Evolutionary conservation across 345 rosid species (phyloP), one percentile per base, ranked within the genome.

Genomic region (Salix brachista): DNA sequence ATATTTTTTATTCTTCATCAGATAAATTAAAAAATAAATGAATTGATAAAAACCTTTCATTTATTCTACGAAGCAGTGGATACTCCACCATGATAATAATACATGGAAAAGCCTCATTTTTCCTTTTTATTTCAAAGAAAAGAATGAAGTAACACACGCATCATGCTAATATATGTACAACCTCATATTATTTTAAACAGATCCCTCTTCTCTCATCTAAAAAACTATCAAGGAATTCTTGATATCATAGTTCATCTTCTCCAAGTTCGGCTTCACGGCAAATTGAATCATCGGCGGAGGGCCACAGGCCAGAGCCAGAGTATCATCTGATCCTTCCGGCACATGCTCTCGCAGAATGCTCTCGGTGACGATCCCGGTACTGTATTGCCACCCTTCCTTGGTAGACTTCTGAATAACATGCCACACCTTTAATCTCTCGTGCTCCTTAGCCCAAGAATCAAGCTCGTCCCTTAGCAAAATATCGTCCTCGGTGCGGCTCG

Each of bases 221-320:
- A 96, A 96, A 74, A 92, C 76, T 71, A 96, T 80, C 77, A 93
- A 78, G 19, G 92, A 89, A 76, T 87, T 81, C 87, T 92, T 89
- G 74, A 84, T 70, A 70, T 91, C 85, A 72, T 91, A 93, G 10
- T 90, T 91, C 97, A 93, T 84, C 87, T 96, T 96, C 88, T 93
- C 99, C 80, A 96, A 80, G 86, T 89, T 91, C 0, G 99, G 98
- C 80, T 91, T 96, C 82, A 93, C 91, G 0, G 97, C 93, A 19
- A 90, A 96, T 77, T 96, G 93, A 74, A 95, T 92, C 99, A 96
- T 96, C 9, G 97, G 96, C 2, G 99, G 99, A 4, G 99, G 98
- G 23, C 99, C 99, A 18, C 98, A 96, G 1, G 94, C 90, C 77
- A 96, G 82, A 0, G 98, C 98, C 12, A 93, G 82, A 5, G 89